These are phyloP conservation scores for Fusarium sp. DNA, from an alignment of 2,329 filamentous ascomycete genomes.

Conservation along the genomic window DNA sequence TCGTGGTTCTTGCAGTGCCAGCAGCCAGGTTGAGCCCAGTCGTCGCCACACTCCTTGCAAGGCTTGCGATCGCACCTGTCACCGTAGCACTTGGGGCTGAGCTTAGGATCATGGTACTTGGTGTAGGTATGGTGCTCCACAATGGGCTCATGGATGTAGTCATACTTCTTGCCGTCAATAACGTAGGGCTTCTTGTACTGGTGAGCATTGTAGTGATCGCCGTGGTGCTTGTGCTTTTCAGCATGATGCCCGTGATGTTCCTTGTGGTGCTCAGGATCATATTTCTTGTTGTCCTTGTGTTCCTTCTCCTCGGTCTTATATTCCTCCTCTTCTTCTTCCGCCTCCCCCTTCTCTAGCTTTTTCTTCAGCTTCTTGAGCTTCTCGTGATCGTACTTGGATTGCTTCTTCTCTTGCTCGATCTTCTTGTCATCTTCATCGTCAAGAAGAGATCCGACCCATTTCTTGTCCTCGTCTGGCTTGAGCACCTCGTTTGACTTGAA, in stretches of 20 bases:
- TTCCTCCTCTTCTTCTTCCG: neutral
- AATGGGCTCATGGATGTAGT: conserved; percentile 30
- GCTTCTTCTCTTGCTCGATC: conserved; percentile 5
- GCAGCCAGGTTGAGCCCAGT: conserved; percentile 49
- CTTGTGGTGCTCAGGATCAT: neutral
- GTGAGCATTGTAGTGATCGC: neutral
- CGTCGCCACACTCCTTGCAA: conserved; percentile 44
- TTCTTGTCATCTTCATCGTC: conserved; percentile 15
- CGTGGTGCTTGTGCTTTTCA: conserved; percentile 13
- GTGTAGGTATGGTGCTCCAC: conserved; percentile 25
- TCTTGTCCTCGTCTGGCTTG: neutral
- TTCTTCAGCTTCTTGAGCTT: neutral
- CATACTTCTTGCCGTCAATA: conserved; percentile 20
- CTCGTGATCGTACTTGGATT: conserved; percentile 1
- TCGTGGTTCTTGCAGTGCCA: conserved; percentile 48
- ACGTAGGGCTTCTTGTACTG: conserved; percentile 1
- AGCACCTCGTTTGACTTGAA: neutral
- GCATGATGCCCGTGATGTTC: conserved; percentile 5
- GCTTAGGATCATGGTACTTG: conserved; percentile 23
- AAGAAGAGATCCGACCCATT: neutral
- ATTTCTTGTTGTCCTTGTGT: neutral
- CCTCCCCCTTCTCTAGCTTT: conserved; percentile 14
- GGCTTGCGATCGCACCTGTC: conserved; percentile 43
- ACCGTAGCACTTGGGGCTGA: conserved; percentile 37
- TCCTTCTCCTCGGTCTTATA: conserved; percentile 8